Evolutionary conservation across 176 grass and related monocot genomes (phyloP).

Genomic region (Triticum dicoccoides): DNA sequence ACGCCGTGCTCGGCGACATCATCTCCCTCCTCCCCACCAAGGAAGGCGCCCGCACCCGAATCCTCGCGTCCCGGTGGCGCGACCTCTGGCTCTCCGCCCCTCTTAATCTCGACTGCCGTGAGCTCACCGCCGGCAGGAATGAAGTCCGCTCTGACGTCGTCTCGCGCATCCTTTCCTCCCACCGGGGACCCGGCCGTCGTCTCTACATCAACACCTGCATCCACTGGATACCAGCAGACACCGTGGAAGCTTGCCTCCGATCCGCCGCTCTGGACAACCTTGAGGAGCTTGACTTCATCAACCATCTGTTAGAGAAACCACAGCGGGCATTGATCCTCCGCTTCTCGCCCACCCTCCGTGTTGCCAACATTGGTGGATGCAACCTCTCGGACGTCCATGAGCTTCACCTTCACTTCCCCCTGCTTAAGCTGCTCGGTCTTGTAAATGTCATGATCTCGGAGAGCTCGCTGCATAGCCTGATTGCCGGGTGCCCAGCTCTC

Average conservation of each 20-base stretch:
- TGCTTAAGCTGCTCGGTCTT: slow-evolving; percentile 6
- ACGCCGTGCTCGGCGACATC: neutral
- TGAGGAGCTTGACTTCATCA: neutral
- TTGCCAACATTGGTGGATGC: neutral
- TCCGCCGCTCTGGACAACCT: neutral
- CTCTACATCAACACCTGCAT: no score
- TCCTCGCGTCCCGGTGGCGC: no score
- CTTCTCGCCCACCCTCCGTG: neutral
- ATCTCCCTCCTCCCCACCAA: no score
- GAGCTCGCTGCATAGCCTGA: neutral
- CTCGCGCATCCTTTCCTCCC: no score
- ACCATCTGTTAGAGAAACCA: neutral
- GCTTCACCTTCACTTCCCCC: neutral
- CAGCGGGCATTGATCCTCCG: slow-evolving; percentile 25
- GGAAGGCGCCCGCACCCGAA: no score
- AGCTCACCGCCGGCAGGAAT: no score
- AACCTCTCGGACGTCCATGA: neutral
- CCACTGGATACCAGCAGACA: no score
- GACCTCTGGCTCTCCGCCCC: no score
- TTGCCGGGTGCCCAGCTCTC: neutral
- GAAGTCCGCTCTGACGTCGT: no score
- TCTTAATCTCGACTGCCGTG: no score
- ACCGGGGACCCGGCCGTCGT: no score
- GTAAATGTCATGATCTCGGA: neutral
- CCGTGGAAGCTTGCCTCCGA: neutral